Evolutionary conservation across 805 yeast genomes (phyloP), one percentile per base, ranked within the genome.

Genomic region (Kodamaea kakaduensis): DNA sequence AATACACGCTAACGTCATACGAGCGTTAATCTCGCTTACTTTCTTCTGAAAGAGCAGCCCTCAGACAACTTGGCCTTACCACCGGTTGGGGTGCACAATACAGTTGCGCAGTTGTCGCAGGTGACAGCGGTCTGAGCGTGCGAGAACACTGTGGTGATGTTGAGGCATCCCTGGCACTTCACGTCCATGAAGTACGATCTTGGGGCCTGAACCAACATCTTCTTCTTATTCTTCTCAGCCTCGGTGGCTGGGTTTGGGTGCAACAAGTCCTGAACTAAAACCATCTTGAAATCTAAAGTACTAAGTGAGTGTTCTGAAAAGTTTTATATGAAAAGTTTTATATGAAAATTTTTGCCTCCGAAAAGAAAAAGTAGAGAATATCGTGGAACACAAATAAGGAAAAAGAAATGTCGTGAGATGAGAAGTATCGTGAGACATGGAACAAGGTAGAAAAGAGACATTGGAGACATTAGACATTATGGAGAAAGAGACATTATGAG

Each of bases 41-140:
- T 62, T 52, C 54, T 60, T 59, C 68, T 61, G 59, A 59, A 60
- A 37, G 68, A 61, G 39, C 58, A 56, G 36, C 67, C 68, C 58
- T 62, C 68, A 43, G 64, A 56, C 56, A 62, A 59, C 58, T 60
- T 59, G 45, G 67, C 65, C 55, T 61, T 61, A 56, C 67, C 68
- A 50, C 68, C 68, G 37, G 68, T 55, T 31, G 68, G 68, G 41
- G 64, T 56, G 46, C 65, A 59, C 50, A 62, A 58, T 36, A 62
- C 62, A 37, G 64, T 59, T 43, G 66, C 51, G 41, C 68, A 62
- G 52, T 56, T 53, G 53, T 61, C 67, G 50, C 68, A 62, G 43
- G 66, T 56, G 53, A 62, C 65, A 34, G 66, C 66, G 34, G 67
- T 62, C 49, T 62, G 68, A 25, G 68, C 65, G 53, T 62, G 68